phyloP scores from a whole-genome alignment of 1,284 basidiomycete genomes.

The Xerocomus alliaceus region DNA sequence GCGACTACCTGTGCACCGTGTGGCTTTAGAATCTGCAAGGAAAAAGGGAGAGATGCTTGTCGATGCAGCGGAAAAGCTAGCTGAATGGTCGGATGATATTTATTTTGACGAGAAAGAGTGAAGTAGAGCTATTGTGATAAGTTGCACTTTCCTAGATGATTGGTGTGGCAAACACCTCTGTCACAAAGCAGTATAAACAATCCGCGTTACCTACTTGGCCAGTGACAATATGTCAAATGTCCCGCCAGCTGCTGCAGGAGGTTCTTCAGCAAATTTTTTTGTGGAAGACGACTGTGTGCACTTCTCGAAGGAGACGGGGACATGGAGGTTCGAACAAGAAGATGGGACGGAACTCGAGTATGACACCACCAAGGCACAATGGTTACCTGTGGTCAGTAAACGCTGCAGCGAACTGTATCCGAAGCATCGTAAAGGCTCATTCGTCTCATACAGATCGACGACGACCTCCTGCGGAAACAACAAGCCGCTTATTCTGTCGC shows the following conservation, averaged over 20 bases:
- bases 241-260: conserved; percentile 55
- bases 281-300: conserved; percentile 80
- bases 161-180: neutral
- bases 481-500: conserved; percentile 91
- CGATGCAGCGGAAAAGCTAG: conserved; percentile 30
- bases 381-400: conserved; percentile 80
- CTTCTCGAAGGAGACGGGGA: conserved; percentile 75
- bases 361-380: conserved; percentile 72
- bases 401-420: neutral
- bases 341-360: conserved; percentile 91
- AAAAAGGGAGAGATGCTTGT: conserved; percentile 30
- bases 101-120: conserved; percentile 15
- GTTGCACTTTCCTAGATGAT: conserved; percentile 24
- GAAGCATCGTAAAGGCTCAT: conserved; percentile 13
- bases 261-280: conserved; percentile 66
- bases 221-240: conserved; percentile 24
- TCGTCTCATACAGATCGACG: conserved; percentile 64
- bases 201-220: conserved; percentile 14
- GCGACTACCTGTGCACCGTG: conserved; percentile 35
- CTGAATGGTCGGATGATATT: conserved; percentile 33
- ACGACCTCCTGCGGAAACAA: conserved; percentile 82
- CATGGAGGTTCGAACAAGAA: conserved; percentile 90
- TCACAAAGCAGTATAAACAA: conserved; percentile 36
- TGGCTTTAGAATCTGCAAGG: conserved; percentile 28
- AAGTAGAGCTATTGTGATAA: no score